A percentile compares a stretch with the other conserved stretches of the same genome.
Conservation (phyloP, 2,329 filamentous ascomycete genomes). For the Xylaria arbuscula region DNA sequence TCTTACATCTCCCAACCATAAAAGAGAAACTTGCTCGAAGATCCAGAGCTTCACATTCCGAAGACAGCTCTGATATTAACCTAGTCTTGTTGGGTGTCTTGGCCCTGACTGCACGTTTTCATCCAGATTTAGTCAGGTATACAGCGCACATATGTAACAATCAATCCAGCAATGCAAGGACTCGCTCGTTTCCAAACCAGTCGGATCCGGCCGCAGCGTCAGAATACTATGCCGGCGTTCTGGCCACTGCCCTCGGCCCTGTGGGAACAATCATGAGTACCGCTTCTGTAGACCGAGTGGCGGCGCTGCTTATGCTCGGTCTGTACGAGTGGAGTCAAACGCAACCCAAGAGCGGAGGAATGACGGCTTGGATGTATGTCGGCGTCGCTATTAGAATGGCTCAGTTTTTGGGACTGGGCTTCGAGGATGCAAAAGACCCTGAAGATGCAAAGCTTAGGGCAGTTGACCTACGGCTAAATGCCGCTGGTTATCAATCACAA, state of each 20-base stretch:
- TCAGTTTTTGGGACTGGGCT: constrained; percentile 70
- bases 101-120: constrained; percentile 75
- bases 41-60: constrained; percentile 52
- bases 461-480: constrained; percentile 39
- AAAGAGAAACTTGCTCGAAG: constrained; percentile 62
- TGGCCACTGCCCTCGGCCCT: constrained; percentile 63
- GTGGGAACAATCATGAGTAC: constrained; percentile 60
- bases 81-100: constrained; percentile 74
- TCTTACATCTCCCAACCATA: constrained; percentile 74
- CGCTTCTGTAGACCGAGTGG: constrained; percentile 71
- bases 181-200: constrained; percentile 51
- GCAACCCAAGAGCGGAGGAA: constrained; percentile 60
- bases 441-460: constrained; percentile 42
- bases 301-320: constrained; percentile 76
- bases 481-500: constrained; percentile 42
- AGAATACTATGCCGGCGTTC: constrained; percentile 71
- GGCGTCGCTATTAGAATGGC: constrained; percentile 73
- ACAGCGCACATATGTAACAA: constrained; percentile 56
- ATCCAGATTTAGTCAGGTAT: constrained; percentile 68
- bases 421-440: constrained; percentile 57
- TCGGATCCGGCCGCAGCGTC: constrained; percentile 67
- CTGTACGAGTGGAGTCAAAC: constrained; percentile 78
- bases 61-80: constrained; percentile 61
- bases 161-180: constrained; percentile 51
- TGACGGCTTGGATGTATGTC: constrained; percentile 73